phyloP scores from a whole-genome alignment of 176 grass and related monocot genomes.

The Pontederia paniculata region DNA sequence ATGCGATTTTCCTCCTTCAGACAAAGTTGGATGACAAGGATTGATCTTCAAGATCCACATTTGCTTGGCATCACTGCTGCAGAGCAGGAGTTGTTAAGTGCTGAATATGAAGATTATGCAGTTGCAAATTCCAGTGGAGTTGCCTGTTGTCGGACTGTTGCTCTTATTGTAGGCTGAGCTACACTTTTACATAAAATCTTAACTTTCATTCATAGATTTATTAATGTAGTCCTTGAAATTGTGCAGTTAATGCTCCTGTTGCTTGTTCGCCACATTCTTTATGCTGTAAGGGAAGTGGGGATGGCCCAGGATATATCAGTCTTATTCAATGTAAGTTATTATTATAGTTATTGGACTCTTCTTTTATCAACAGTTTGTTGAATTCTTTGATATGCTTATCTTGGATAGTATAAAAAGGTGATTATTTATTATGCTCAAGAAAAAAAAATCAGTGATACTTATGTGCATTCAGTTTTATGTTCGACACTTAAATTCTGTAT shows the following conservation, averaged over 20 bases:
- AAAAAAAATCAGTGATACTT: too few species aligned
- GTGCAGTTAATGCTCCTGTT: constrained; percentile 13
- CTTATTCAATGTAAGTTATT: constrained; percentile 14
- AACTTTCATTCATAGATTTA: background rate
- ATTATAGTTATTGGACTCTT: background rate
- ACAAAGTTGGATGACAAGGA: constrained; percentile 17
- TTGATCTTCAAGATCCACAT: constrained; percentile 17
- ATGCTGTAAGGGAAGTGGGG: constrained; percentile 9
- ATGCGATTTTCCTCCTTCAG: background rate
- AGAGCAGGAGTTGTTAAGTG: constrained; percentile 14
- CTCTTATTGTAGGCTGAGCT: constrained; percentile 8
- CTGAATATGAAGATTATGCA: constrained; percentile 20
- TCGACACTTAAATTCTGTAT: too few species aligned
- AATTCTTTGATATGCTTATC: too few species aligned
- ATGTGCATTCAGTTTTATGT: too few species aligned
- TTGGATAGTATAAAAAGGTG: too few species aligned
- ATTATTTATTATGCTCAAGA: too few species aligned
- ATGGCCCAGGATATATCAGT: constrained; percentile 13
- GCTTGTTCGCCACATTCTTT: constrained; percentile 14
- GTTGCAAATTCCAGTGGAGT: constrained; percentile 3
- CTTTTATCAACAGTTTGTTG: too few species aligned
- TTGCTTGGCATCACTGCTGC: constrained; percentile 12
- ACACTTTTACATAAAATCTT: background rate
- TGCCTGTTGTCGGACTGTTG: constrained; percentile 11
- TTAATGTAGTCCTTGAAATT: background rate